Base-by-base conservation (phyloP, 2,329 filamentous ascomycete genomes). In the Diplodia scrobiculata region DNA sequence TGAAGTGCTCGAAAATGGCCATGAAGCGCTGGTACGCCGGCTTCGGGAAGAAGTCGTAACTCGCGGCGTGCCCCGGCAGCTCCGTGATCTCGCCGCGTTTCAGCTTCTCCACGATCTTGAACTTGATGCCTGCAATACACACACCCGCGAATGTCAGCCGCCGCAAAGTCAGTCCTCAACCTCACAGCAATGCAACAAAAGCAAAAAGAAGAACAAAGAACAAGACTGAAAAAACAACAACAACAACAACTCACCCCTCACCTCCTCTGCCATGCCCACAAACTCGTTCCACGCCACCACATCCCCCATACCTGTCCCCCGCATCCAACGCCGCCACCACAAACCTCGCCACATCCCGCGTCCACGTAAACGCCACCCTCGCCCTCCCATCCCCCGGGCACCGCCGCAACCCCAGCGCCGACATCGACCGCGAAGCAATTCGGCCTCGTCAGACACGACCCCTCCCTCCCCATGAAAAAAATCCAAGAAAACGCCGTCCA, bases 361-460 rank as follows among this genome's bases (percentile, higher is more conserved):
- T 82, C 69, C 84, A 81, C 0, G 83, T 85, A 71, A 84, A 81
- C 2, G 76, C 72, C 9, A 82, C 74, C 2, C 72, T 72, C 5
- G 73, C 75, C n/a, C 81, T 74, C 0, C 84, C 84, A 25, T 79
- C 74, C 0, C 0, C 82, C 83, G 0, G 84, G 83, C 21, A 85
- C 80, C 11, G 78, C 81, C 0, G 84, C 84, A 2, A 25, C 29
- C 27, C 68, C 64, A 21, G 51, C 25, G 1, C 38, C 19, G 1
- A 69, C 1, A 53, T 72, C 71, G 11, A 72, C 52, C 27, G 50
- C 68, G 6, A 70, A 59, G 1, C 68, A 52, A 29, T 68, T 36
- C 5, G 70, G 69, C 10, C 9, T 67, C 29, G 29, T 9, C 29
- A 32, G 21, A 21, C 21, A 21, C 21, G 21, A n/a, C n/a, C 29